Conservation (phyloP, 768 basidiomycete genomes). For the Termitomyces bulborhizus region DNA sequence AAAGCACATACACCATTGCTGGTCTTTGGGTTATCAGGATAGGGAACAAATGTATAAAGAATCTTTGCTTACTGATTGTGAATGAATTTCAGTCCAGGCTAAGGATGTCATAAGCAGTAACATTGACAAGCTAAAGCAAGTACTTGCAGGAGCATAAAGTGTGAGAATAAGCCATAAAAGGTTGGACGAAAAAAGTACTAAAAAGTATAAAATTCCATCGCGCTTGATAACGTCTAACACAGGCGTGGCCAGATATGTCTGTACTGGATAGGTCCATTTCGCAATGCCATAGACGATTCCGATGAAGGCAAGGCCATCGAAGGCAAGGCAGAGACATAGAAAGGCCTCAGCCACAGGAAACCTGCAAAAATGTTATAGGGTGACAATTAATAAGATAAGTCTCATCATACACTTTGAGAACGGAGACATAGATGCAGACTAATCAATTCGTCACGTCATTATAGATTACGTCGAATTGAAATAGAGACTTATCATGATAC, state of each 20-base stretch:
- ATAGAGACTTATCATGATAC: background rate
- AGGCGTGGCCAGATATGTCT: background rate
- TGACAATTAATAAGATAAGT: background rate
- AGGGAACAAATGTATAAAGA: background rate
- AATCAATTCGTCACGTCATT: too few relatives aligned
- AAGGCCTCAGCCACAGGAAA: constrained; percentile 3
- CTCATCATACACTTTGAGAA: too few relatives aligned
- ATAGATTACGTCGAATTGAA: too few relatives aligned
- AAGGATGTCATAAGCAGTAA: background rate
- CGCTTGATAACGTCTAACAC: constrained; percentile 9
- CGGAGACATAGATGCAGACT: too few relatives aligned
- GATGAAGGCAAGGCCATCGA: constrained; percentile 14
- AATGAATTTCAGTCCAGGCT: constrained; percentile 5
- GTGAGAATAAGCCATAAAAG: constrained; percentile 13
- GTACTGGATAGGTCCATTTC: background rate
- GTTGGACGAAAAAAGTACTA: constrained; percentile 17
- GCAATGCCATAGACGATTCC: constrained; percentile 7
- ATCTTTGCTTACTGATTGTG: constrained; percentile 1
- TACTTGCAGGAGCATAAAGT: constrained; percentile 12
- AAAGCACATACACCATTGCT: constrained; percentile 4
- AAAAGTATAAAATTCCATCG: constrained; percentile 15
- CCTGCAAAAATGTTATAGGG: background rate
- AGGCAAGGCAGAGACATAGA: constrained; percentile 13
- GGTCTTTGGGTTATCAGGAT: background rate
- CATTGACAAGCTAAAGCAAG: too few relatives aligned